These are phyloP conservation scores for Leonotis leonurus DNA, from an alignment of 257 asterid species.

Conservation along the genomic window DNA sequence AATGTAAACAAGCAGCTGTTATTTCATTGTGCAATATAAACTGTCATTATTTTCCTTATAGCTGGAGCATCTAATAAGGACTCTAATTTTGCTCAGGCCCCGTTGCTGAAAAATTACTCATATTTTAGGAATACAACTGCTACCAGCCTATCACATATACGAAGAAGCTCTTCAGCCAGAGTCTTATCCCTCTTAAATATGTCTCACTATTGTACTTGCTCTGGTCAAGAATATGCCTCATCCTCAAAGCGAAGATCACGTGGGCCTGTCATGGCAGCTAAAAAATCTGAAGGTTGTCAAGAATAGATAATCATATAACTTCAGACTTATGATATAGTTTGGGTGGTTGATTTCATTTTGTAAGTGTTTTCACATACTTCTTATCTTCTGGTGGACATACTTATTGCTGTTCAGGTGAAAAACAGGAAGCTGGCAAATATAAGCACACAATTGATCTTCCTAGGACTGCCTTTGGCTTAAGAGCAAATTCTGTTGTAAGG, in stretches of 20 bases:
- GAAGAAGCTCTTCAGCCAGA: conserved; percentile 55
- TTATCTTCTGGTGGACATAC: neutral
- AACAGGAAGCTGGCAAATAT: conserved; percentile 86
- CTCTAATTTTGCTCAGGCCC: conserved; percentile 51
- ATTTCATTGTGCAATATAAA: conserved; percentile 7
- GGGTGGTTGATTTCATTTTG: conserved; percentile 12
- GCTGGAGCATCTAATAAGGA: conserved; percentile 26
- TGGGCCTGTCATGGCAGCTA: conserved; percentile 83
- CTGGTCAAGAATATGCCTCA: conserved; percentile 35
- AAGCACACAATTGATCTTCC: conserved; percentile 90
- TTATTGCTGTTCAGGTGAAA: conserved; percentile 43
- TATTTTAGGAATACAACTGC: conserved; percentile 51
- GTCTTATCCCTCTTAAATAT: conserved; percentile 39
- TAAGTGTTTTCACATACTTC: conserved; percentile 7
- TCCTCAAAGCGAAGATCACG: conserved; percentile 57
- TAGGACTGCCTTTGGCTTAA: conserved; percentile 73
- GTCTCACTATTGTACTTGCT: conserved; percentile 43
- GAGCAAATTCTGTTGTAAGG: conserved; percentile 85
- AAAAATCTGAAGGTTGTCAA: conserved; percentile 59
- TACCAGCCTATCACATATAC: conserved; percentile 38
- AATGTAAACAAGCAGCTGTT: neutral
- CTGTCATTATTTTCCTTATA: conserved; percentile 4
- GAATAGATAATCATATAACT: neutral
- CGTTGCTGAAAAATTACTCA: conserved; percentile 61
- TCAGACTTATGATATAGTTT: neutral